These are phyloP conservation scores for Inga leiocalycina DNA, from an alignment of 306 rosid species.

Conservation along the genomic window DNA sequence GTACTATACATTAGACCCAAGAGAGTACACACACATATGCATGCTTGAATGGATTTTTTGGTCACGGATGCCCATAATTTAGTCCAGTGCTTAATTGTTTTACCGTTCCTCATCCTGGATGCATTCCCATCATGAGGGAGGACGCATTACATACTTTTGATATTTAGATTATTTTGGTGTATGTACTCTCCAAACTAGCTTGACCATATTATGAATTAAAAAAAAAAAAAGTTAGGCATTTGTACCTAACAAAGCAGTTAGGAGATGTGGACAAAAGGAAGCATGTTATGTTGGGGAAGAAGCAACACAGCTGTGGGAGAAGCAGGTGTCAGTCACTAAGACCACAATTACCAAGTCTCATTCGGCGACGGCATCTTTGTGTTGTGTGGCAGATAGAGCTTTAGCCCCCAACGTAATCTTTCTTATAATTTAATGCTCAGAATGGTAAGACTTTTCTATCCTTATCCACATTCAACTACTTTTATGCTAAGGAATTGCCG, in stretches of 20 bases:
- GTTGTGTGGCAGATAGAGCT: background rate
- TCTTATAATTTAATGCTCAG: background rate
- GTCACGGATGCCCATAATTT: too few species aligned
- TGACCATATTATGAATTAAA: too few species aligned
- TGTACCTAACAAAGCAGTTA: background rate
- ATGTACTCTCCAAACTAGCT: too few species aligned
- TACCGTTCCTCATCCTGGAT: too few species aligned
- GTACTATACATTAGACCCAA: too few species aligned
- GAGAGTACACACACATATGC: too few species aligned
- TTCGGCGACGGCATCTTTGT: background rate
- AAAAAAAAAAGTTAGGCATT: background rate
- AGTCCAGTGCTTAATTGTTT: too few species aligned
- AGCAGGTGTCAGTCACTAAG: background rate
- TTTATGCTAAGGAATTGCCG: background rate
- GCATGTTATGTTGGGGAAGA: slow-evolving; percentile 16
- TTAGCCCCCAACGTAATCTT: background rate
- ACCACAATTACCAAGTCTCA: background rate
- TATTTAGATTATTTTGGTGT: too few species aligned
- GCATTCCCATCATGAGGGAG: too few species aligned
- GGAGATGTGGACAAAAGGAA: background rate
- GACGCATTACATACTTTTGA: too few species aligned
- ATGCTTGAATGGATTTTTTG: too few species aligned
- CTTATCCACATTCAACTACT: background rate
- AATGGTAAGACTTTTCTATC: background rate
- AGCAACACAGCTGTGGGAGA: slow-evolving; percentile 5